phyloP scores from a whole-genome alignment of 306 rosid species.

The Dryas drummondii region DNA sequence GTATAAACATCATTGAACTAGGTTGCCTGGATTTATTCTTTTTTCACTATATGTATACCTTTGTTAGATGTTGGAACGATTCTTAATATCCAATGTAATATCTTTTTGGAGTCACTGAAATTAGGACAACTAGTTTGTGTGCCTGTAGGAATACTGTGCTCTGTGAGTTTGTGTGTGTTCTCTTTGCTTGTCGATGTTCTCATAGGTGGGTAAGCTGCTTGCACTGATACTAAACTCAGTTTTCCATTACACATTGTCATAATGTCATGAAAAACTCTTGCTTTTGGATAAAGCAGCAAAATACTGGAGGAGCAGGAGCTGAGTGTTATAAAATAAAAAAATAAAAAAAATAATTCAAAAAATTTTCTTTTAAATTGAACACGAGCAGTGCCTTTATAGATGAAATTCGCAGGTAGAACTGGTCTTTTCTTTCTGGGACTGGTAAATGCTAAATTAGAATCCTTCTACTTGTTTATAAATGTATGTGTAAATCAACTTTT shows the following conservation, averaged over 20 bases:
- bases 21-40: conserved; percentile 14
- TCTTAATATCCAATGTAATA: conserved; percentile 25
- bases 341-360: neutral
- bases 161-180: neutral
- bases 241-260: too few species aligned
- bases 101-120: neutral
- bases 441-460: neutral
- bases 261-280: neutral
- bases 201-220: too few species aligned
- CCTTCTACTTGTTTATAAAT: neutral
- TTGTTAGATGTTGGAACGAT: conserved; percentile 1
- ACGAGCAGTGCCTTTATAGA: neutral
- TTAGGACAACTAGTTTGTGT: neutral
- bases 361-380: too few species aligned
- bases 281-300: neutral
- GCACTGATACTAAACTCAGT: too few species aligned
- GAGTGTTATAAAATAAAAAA: too few species aligned
- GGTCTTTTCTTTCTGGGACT: neutral
- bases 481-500: conserved; percentile 3
- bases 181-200: neutral
- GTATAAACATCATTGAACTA: conserved; percentile 11
- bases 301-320: neutral
- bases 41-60: neutral
- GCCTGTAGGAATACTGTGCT: neutral
- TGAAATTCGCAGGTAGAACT: neutral